Percentiles rank a stretch among this genome's conserved stretches.
These are phyloP conservation scores for Pestalotiopsis sp. DNA, from an alignment of 2,329 filamentous ascomycete genomes.

Conservation along the genomic window DNA sequence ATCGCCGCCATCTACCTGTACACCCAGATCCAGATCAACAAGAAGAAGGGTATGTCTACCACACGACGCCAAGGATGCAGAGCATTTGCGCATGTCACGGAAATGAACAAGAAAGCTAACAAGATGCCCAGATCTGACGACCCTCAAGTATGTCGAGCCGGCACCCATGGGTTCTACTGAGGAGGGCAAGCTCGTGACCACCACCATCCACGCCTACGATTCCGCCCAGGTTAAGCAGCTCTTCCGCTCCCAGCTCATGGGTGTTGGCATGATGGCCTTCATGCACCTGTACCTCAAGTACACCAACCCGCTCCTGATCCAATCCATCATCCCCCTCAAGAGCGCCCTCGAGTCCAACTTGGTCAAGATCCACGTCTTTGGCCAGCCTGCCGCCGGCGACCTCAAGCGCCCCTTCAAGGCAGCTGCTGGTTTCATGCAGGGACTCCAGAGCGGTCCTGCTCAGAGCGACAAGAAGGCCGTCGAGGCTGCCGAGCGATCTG, in stretches of 20 bases:
- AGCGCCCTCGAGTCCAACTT: slow-evolving; percentile 92
- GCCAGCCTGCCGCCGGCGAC: slow-evolving; percentile 83
- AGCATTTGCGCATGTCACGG: background rate
- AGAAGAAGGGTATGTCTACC: slow-evolving; percentile 82
- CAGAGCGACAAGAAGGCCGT: slow-evolving; percentile 94
- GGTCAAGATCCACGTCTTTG: slow-evolving; percentile 92
- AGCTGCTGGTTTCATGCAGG: slow-evolving; percentile 78
- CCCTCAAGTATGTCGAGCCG: slow-evolving; percentile 98
- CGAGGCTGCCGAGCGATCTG: slow-evolving; percentile 76
- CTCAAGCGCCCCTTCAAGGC: slow-evolving; percentile 97
- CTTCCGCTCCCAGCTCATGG: slow-evolving; percentile 93
- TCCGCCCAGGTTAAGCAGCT: slow-evolving; percentile 79
- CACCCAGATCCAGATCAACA: slow-evolving; percentile 83
- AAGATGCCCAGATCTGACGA: slow-evolving; percentile 77
- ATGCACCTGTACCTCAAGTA: slow-evolving; percentile 99
- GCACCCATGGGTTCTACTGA: slow-evolving; percentile 90
- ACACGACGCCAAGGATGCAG: background rate
- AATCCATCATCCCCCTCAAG: slow-evolving; percentile 98
- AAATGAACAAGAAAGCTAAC: background rate
- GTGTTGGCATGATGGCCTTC: slow-evolving; percentile 94
- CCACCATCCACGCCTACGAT: slow-evolving; percentile 96
- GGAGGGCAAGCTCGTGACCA: slow-evolving; percentile 94
- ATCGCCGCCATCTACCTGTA: slow-evolving; percentile 86
- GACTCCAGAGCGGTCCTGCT: slow-evolving; percentile 71
- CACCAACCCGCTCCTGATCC: slow-evolving; percentile 98